A percentile compares a stretch with the other conserved stretches of the same genome.
phyloP scores from a whole-genome alignment of 2,329 filamentous ascomycete genomes.

The Delphinella strobiligena region DNA sequence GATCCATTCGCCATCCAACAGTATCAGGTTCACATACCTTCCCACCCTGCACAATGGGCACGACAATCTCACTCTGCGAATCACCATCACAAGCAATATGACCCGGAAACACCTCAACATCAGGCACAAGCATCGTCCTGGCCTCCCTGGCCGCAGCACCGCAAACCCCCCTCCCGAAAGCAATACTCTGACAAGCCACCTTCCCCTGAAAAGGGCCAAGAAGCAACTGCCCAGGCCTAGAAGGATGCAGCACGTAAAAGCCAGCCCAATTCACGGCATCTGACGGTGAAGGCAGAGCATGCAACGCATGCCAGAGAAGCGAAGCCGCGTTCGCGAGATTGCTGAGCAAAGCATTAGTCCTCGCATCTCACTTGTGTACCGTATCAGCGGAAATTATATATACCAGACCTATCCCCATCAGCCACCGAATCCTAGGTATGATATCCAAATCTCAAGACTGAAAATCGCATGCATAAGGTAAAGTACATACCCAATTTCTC shows the following conservation, averaged over 20 bases:
- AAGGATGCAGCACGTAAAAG: conserved; percentile 58
- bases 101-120: conserved; percentile 64
- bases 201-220: conserved; percentile 73
- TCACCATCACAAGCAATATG: conserved; percentile 72
- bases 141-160: conserved; percentile 52
- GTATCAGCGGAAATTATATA: background rate
- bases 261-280: conserved; percentile 68
- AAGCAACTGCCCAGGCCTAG: conserved; percentile 39
- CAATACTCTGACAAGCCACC: conserved; percentile 64
- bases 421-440: background rate
- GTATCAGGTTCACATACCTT: conserved; percentile 23
- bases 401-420: conserved; percentile 13
- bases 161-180: conserved; percentile 63
- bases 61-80: conserved; percentile 67
- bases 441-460: conserved; percentile 13
- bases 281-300: conserved; percentile 56
- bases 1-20: background rate
- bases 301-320: conserved; percentile 68
- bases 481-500: conserved; percentile 57
- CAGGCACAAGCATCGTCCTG: conserved; percentile 51
- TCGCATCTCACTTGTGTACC: background rate
- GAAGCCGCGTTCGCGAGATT: conserved; percentile 68
- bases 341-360: conserved; percentile 27
- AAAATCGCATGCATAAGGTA: background rate
- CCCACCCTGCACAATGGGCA: conserved; percentile 50